phyloP scores from a whole-genome alignment of 2,329 filamentous ascomycete genomes.

The Talaromyces piceae region DNA sequence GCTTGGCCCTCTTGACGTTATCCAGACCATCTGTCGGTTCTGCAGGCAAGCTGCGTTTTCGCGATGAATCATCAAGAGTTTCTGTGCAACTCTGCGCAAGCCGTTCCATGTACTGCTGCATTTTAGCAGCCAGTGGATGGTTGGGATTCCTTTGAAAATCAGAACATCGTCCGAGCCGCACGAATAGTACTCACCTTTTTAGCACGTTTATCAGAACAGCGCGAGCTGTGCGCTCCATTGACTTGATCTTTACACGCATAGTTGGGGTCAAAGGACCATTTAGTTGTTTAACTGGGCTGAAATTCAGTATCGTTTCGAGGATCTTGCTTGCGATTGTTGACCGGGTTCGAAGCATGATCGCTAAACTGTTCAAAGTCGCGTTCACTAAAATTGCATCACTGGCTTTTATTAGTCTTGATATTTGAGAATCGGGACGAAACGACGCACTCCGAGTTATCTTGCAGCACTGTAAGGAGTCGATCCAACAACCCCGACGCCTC shows the following conservation, averaged over 20 bases:
- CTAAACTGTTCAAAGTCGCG: conserved; percentile 82
- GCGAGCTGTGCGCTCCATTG: conserved; percentile 89
- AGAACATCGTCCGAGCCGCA: conserved; percentile 10
- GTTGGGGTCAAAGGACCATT: conserved; percentile 70
- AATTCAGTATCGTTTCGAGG: conserved; percentile 74
- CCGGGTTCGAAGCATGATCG: conserved; percentile 72
- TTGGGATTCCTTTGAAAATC: conserved; percentile 61
- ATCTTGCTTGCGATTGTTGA: conserved; percentile 79
- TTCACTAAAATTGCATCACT: conserved; percentile 86
- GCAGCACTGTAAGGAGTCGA: conserved; percentile 73
- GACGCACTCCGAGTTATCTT: conserved; percentile 71
- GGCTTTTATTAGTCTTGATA: conserved; percentile 5
- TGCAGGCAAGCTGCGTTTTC: conserved; percentile 66
- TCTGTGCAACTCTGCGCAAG: conserved; percentile 71
- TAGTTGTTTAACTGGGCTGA: conserved; percentile 81
- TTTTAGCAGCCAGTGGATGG: conserved; percentile 64
- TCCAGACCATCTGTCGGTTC: conserved; percentile 68
- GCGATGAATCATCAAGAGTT: conserved; percentile 65
- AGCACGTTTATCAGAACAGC: conserved; percentile 75
- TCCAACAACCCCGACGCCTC: conserved; percentile 88
- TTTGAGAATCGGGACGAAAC: not conserved
- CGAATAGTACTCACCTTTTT: conserved; percentile 55
- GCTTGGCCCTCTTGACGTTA: conserved; percentile 69
- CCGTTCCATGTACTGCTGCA: conserved; percentile 81
- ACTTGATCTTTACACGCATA: conserved; percentile 74